phyloP scores from a whole-genome alignment of 345 rosid species.

The Lumnitzera littorea region DNA sequence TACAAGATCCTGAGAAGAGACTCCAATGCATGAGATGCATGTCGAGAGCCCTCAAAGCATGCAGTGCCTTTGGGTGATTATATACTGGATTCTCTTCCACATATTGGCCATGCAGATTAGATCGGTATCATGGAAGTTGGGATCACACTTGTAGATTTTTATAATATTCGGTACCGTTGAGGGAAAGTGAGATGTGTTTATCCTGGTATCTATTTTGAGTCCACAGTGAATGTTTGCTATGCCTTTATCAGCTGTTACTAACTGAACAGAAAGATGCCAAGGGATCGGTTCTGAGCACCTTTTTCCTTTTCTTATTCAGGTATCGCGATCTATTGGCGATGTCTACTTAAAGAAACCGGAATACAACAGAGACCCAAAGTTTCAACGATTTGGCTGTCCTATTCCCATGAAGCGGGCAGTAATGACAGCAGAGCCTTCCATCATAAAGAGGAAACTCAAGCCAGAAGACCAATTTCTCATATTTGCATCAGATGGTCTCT shows the following conservation, averaged over 20 bases:
- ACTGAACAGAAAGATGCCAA: not conserved
- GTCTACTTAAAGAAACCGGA: constrained; percentile 91
- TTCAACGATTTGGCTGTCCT: constrained; percentile 67
- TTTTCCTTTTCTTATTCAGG: constrained; percentile 35
- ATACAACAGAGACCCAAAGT: constrained; percentile 68
- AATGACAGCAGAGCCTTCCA: constrained; percentile 88
- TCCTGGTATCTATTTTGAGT: no score
- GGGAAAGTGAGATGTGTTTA: not conserved
- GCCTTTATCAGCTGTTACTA: no score
- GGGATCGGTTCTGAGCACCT: constrained; percentile 4
- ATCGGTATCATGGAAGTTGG: constrained; percentile 5
- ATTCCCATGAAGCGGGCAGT: constrained; percentile 75
- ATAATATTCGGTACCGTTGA: not conserved
- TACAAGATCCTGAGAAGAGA: constrained; percentile 10
- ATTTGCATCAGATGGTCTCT: constrained; percentile 98
- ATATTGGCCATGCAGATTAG: constrained; percentile 10
- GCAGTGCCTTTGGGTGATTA: constrained; percentile 4
- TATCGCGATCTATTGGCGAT: constrained; percentile 95
- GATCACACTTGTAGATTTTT: constrained; percentile 1
- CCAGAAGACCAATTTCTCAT: constrained; percentile 77
- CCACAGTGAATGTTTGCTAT: no score
- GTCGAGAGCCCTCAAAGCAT: constrained; percentile 14
- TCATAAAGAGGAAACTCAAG: constrained; percentile 58
- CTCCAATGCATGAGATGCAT: constrained; percentile 29
- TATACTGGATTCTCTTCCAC: constrained; percentile 5